These are phyloP conservation scores for Botrytis paeoniae DNA, from an alignment of 2,329 filamentous ascomycete species.

Conservation along the genomic window DNA sequence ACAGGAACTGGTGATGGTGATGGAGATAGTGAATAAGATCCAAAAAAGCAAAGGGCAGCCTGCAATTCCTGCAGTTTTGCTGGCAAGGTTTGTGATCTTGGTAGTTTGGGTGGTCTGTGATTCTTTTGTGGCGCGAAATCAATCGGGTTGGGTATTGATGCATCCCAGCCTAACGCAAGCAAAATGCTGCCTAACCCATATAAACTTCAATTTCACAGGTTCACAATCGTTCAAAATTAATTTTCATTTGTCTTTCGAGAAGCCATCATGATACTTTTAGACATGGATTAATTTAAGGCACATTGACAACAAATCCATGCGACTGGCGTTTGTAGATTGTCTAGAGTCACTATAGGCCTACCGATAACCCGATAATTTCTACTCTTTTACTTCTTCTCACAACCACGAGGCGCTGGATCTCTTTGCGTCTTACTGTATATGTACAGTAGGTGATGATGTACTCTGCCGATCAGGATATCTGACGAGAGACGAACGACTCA, in stretches of 20 bases:
- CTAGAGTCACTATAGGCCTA: not conserved
- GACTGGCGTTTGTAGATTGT: conserved; percentile 24
- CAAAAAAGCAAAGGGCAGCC: conserved; percentile 28
- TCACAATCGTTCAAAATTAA: conserved; percentile 10
- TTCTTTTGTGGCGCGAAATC: conserved; percentile 26
- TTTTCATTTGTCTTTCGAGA: conserved; percentile 22
- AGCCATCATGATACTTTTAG: conserved; percentile 15
- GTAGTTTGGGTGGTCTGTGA: conserved; percentile 5
- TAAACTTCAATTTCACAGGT: conserved; percentile 12
- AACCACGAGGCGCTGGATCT: not conserved
- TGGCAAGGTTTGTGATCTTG: conserved; percentile 18
- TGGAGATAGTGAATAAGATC: not conserved
- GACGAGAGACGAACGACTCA: conserved; percentile 1
- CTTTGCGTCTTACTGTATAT: conserved; percentile 15
- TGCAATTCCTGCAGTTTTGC: conserved; percentile 24
- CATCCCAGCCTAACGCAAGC: conserved; percentile 39
- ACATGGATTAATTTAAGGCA: conserved; percentile 20
- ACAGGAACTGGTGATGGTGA: not conserved
- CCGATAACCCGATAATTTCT: not conserved
- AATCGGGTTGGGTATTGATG: conserved; percentile 47
- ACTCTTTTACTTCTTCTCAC: conserved; percentile 12
- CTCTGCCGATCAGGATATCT: conserved; percentile 10
- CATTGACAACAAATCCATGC: conserved; percentile 25
- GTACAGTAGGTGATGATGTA: conserved; percentile 7
- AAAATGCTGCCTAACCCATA: conserved; percentile 17